A percentile compares a stretch with the other conserved stretches of the same genome.
These are phyloP conservation scores for Cadophora luteo-olivacea DNA, from an alignment of 2,329 filamentous ascomycete species.

Conservation along the genomic window DNA sequence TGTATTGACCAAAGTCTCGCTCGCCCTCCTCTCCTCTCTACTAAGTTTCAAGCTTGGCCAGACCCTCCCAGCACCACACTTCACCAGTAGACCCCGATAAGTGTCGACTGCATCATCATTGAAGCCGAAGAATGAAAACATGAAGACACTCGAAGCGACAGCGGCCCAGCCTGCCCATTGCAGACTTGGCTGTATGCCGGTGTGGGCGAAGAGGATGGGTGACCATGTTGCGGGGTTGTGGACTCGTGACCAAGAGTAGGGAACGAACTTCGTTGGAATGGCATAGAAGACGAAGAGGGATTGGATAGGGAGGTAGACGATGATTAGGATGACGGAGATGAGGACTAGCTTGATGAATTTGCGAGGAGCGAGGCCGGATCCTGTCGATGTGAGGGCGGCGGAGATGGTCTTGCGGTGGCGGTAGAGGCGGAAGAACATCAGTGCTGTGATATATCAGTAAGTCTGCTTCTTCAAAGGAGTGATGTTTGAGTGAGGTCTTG, in stretches of 20 bases:
- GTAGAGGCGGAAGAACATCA: conserved; percentile 66
- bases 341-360: conserved; percentile 67
- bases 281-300: conserved; percentile 60
- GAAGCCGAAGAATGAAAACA: conserved; percentile 70
- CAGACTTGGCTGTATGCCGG: conserved; percentile 46
- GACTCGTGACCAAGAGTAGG: conserved; percentile 59
- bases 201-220: conserved; percentile 54
- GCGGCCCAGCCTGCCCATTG: conserved; percentile 64
- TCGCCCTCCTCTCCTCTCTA: conserved; percentile 15
- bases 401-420: conserved; percentile 65
- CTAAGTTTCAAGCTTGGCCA: conserved; percentile 36
- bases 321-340: conserved; percentile 57
- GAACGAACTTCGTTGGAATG: conserved; percentile 43
- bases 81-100: conserved; percentile 48
- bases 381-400: conserved; percentile 57
- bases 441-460: conserved; percentile 49
- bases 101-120: conserved; percentile 64
- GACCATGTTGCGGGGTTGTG: conserved; percentile 58
- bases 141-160: conserved; percentile 57
- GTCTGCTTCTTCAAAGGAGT: not conserved
- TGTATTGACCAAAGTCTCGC: not conserved
- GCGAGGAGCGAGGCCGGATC: conserved; percentile 59
- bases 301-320: conserved; percentile 59
- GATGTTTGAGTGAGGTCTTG: not conserved
- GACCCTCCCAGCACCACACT: conserved; percentile 34